Base-by-base conservation (phyloP, 2,329 filamentous ascomycete species). In the Plectosphaerella plurivora region DNA sequence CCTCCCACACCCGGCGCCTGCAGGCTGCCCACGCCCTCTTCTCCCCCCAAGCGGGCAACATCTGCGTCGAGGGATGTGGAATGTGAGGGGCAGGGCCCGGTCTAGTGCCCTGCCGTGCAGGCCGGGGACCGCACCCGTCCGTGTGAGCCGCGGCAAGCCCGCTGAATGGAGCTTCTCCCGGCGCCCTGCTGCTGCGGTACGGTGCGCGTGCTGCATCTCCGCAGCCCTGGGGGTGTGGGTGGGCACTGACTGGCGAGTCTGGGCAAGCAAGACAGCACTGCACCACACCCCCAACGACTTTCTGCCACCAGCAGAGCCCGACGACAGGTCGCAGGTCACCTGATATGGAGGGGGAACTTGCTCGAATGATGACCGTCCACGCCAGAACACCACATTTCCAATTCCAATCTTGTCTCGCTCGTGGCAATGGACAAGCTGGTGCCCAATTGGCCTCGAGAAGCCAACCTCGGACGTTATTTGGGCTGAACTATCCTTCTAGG, bases 101-200 rank as follows among this genome's bases (percentile, higher is more conserved):
- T 35, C 37, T 42, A 50, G 44, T 50, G 36, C 33, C 37, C 25
- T 44, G 24, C 12, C 15, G 15, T 44, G 48, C 37, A 50, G 48
- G 25, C 37, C 37, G 16, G 48, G 48, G 37, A 50, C 48, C 39
- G 37, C 48, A 44, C 25, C 48, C 48, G 48, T 39, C 39, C 48
- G 39, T 39, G 37, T 25, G 18, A 49, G 46, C 46, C 46, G 46
- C 46, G 46, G 46, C 46, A 48, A 20, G 28, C 33, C 28, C 35
- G 24, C 46, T 44, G 41, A 44, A 20, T 44, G 41, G 41, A 16
- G 41, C n/a, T 44, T 44, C 41, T 44, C 37, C 41, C 41, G 41
- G n/a, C 41, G 41, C 41, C 41, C 41, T 18, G n/a, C 18, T 20
- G n/a, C 41, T 44, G 41, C 41, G 41, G 41, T 44, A 44, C 41